Percentiles rank a stretch among this genome's conserved stretches.
These are phyloP conservation scores for Tremellales sp. DNA, from an alignment of 1,284 basidiomycete genomes.

Conservation along the genomic window DNA sequence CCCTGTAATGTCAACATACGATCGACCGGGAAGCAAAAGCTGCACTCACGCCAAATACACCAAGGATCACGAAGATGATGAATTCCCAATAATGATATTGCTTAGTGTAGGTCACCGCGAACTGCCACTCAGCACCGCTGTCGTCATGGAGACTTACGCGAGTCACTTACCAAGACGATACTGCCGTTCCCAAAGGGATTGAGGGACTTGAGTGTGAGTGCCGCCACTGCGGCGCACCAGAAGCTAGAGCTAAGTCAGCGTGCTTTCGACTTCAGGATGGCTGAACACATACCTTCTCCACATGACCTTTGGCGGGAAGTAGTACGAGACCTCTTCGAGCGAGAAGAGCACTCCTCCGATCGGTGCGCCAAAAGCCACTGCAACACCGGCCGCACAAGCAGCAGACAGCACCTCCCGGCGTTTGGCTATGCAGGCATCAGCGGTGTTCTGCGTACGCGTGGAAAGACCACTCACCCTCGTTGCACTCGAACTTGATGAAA, in stretches of 20 bases:
- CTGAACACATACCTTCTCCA: constrained; percentile 67
- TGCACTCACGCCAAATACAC: constrained; percentile 69
- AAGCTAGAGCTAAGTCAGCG: constrained; percentile 53
- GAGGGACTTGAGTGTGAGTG: constrained; percentile 77
- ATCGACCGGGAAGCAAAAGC: neutral
- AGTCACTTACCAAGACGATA: constrained; percentile 43
- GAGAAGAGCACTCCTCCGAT: constrained; percentile 91
- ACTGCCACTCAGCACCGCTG: constrained; percentile 13
- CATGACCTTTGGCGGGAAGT: constrained; percentile 91
- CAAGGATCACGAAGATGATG: constrained; percentile 76
- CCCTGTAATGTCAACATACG: constrained; percentile 55
- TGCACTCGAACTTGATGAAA: constrained; percentile 83
- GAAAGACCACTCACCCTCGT: constrained; percentile 62
- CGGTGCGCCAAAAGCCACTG: constrained; percentile 78
- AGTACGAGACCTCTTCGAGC: constrained; percentile 90
- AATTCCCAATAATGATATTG: constrained; percentile 48
- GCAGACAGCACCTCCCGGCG: constrained; percentile 87
- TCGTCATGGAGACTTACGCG: constrained; percentile 1
- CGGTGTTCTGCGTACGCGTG: neutral
- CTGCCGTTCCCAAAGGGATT: constrained; percentile 76
- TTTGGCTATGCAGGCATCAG: constrained; percentile 57
- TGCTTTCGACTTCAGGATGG: too few relatives aligned
- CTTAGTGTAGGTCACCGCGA: constrained; percentile 46
- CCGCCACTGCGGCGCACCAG: constrained; percentile 92
- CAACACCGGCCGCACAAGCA: constrained; percentile 66